These are phyloP conservation scores for Plasmodium malariae DNA, from an alignment of 169 alveolate genomes.

Conservation along the genomic window DNA sequence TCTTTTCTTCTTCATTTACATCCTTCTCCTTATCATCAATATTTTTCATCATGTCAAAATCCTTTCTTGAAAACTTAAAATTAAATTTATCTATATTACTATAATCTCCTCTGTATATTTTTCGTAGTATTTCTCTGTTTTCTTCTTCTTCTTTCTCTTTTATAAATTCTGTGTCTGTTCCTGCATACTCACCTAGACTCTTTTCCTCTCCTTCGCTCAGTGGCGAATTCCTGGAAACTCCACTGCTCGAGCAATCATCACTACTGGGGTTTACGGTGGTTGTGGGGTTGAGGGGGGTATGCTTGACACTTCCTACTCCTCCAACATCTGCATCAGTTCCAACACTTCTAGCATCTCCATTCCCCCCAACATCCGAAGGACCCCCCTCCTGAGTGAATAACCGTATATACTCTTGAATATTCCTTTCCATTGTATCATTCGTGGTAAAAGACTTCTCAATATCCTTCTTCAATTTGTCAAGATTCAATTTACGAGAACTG, in stretches of 20 bases:
- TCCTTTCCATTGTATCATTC: slow-evolving; percentile 17
- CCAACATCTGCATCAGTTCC: too few relatives aligned
- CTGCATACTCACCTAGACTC: too few relatives aligned
- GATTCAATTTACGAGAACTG: slow-evolving; percentile 34
- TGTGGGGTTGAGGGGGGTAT: too few relatives aligned
- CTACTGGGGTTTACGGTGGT: too few relatives aligned
- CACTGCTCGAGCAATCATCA: too few relatives aligned
- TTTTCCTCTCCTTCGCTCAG: too few relatives aligned
- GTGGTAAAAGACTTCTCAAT: slow-evolving; percentile 35
- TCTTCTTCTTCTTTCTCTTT: slow-evolving; percentile 31
- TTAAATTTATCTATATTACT: slow-evolving; percentile 32
- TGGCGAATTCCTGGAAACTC: too few relatives aligned
- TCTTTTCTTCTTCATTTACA: slow-evolving; percentile 19
- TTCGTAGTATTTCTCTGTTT: slow-evolving; percentile 18
- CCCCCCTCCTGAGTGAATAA: slow-evolving; percentile 69
- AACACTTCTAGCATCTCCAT: not conserved
- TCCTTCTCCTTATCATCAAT: not conserved
- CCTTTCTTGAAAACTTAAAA: slow-evolving; percentile 47
- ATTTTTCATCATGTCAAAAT: slow-evolving; percentile 31
- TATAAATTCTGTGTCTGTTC: not conserved
- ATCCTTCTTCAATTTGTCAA: slow-evolving; percentile 30
- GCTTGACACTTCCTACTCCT: too few relatives aligned
- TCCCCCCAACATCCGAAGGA: not conserved
- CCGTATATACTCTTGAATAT: slow-evolving; percentile 68
- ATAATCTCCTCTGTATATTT: slow-evolving; percentile 36